Percentiles rank a stretch among this genome's conserved stretches.
Evolutionary conservation across 2,329 filamentous ascomycete genomes (phyloP).

Genomic region (Alternaria novae-zelandiae): DNA sequence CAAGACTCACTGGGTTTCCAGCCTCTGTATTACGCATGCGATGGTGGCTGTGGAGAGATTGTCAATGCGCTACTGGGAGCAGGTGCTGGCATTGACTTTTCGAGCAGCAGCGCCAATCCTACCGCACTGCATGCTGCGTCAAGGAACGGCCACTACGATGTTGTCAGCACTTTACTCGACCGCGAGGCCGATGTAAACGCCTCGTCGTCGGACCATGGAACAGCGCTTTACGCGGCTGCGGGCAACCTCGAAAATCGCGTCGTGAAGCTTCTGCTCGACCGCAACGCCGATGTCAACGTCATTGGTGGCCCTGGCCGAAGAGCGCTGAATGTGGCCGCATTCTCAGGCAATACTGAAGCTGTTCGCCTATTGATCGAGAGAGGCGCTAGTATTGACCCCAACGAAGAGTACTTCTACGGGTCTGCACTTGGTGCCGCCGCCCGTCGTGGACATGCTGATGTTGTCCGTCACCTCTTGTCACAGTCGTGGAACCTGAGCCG

Average conservation of each 20-base stretch:
- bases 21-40: conserved; percentile 29
- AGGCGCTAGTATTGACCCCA: conserved; percentile 26
- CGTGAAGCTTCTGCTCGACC: conserved; percentile 16
- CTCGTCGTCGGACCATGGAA: conserved; percentile 13
- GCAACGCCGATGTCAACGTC: conserved; percentile 23
- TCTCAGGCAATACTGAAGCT: conserved; percentile 22
- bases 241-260: conserved; percentile 13
- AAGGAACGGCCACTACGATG: conserved; percentile 14
- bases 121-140: conserved; percentile 24
- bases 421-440: conserved; percentile 27
- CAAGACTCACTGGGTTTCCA: conserved; percentile 27
- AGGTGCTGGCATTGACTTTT: conserved; percentile 21
- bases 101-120: conserved; percentile 5
- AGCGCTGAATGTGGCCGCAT: conserved; percentile 28
- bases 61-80: conserved; percentile 21
- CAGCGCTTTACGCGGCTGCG: conserved; percentile 23
- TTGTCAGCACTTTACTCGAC: conserved; percentile 23
- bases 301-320: conserved; percentile 13
- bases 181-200: conserved; percentile 22
- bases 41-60: conserved; percentile 22
- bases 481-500: conserved; percentile 23
- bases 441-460: conserved; percentile 23
- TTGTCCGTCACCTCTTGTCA: conserved; percentile 24
- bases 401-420: conserved; percentile 29
- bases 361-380: conserved; percentile 22